Base-by-base conservation (phyloP, 176 grass and related monocot genomes). In the Zizania latifolia region DNA sequence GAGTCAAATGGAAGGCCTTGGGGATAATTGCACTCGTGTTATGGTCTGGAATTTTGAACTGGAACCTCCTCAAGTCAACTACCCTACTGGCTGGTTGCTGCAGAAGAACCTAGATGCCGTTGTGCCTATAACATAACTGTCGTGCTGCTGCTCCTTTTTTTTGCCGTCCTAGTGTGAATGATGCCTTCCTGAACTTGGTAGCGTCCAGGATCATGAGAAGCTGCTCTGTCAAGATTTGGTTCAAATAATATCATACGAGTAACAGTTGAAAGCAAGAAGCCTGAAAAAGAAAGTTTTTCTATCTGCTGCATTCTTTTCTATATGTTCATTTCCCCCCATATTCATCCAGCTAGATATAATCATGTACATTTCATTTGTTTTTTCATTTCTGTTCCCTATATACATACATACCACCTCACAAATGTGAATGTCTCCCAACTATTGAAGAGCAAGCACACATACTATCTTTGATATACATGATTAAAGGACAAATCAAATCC, bases 1-100 rank as follows among this genome's bases (percentile, higher is more conserved):
- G 86, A 84, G 60, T 84, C 94, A 98, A 43, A 98, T 98, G 91
- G 85, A 98, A 92, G 94, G 91, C 79, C 76, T 94, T 28, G 91
- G 84, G 26, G 86, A 89, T 17, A 97, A 92, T 41, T 98, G 94
- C 85, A 93, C 78, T 3, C 83, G 62, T 56, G 81, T 98, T 76
- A 87, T 98, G 91, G 88, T 78, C 58, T 98, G 94, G 94, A 86
- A 84, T 73, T 85, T 87, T 3, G 58, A 80, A 34, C 41, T 94
- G 67, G 91, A 94, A 70, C 88, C 84, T 57, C 89, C 75, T 35
- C 46, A 78, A 43, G 78, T 89, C 24, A 69, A 81, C 60, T 83
- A 92, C 63, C 94, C 94, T 11, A 81, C 36, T 27, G 79, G 91
- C 56, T 98, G 88, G 94, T 45, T 77, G 55, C 71, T 97, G 71